Evolutionary conservation across 2,329 filamentous ascomycete genomes (phyloP), one percentile per base, ranked within the genome.

Genomic region (Xylariaceae sp.): DNA sequence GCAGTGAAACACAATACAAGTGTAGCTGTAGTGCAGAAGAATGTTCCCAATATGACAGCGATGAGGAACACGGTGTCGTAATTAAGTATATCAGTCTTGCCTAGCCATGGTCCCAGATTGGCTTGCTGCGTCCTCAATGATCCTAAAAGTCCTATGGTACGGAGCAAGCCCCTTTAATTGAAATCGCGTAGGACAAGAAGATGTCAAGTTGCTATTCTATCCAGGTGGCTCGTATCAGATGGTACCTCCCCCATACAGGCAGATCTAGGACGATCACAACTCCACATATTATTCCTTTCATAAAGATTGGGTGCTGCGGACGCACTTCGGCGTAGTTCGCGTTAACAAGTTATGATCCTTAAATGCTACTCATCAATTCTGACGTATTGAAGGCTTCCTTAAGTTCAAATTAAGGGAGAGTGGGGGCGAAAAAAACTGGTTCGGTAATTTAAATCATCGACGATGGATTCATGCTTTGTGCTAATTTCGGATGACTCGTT

Each of bases 161-260:
- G 33, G 9, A 33, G 31, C 9, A 26, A 6, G 44, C 24, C n/a
- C 50, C 16, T n/a, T 49, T 33, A 7, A 12, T 49, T 28, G 26
- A 45, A 39, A 37, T 34, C 26, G 26, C 29, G 26, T 46, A 47
- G 31, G 17, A 55, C 52, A 24, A 21, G 7, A 12, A 40, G 19
- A 54, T 17, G n/a, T 9, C 24, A 19, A 12, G 28, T 29, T 37
- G 31, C 23, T 17, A n/a, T 16, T 17, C 19, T 21, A 36, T 47
- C 47, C 21, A 19, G 26, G 39, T 9, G 36, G 28, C 49, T 28
- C 29, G 28, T 12, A 34, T 21, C 45, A 8, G 24, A 40, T 5
- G 12, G 43, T 31, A 58, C 56, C 52, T 59, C 52, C 56, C 44
- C 7, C n/a, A 56, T 51, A 11, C 9, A 43, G 56, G 17, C 12